Base-by-base conservation (phyloP, 768 basidiomycete genomes). In the Boletus rubropictus region DNA sequence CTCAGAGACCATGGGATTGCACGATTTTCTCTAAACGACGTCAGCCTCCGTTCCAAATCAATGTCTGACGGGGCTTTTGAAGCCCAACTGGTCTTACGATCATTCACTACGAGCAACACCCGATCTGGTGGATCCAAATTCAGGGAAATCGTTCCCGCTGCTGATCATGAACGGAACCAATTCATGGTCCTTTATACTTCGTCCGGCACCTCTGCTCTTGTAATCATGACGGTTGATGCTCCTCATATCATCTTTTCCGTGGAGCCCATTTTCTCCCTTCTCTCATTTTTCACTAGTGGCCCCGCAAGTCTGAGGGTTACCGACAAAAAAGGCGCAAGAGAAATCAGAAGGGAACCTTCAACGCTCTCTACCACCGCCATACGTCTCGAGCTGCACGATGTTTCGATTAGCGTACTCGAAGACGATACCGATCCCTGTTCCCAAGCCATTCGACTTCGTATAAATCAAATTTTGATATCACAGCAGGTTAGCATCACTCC, bases 71-170 rank as follows among this genome's bases (percentile, higher is more conserved):
- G 88, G 17, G 79, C 89, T n/a, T 74, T 79, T 50, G 91, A 96
- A 64, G 84, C 86, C 3, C 93, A 96, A 66, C 69, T 97, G 39
- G 75, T 92, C 22, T 67, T 97, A n/a, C 81, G 83, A 56, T 94
- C 95, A 0, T 85, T 98, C 60, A 91, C 91, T 1, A 85, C 97
- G 75, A 82, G 78, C 64, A 94, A 95, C 62, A 97, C 84, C 2
- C 76, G 85, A 43, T 79, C 88, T 0, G 89, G 90, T 7, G 72
- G 73, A 39, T 87, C 90, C 21, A 84, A 79, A 57, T 97, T 93
- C 72, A 80, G 93, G 34, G 94, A 98, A 65, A 93, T 99, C 47
- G 89, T 99, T 51, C 95, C 96, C 11, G 84, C 92, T 5, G 86
- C 90, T 12, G 79, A 83, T 47, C 91, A 96, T 56, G 79, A 84